Evolutionary conservation across 768 basidiomycete genomes (phyloP), one percentile per base, ranked within the genome.

Genomic region (Boletellus sp.): DNA sequence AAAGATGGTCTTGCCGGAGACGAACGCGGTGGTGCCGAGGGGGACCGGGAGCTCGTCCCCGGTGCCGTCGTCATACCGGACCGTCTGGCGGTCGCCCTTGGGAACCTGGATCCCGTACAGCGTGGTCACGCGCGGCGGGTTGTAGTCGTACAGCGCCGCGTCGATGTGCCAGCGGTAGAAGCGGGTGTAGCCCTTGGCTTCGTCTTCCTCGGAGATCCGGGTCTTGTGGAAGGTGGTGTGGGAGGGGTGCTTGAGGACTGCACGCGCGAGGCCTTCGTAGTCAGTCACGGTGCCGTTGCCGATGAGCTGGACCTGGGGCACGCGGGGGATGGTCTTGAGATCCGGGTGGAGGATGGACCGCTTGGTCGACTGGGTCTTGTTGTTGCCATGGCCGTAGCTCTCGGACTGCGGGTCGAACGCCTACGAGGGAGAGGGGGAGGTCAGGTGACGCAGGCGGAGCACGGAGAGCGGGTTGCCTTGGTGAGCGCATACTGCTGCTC

Each of bases 101-200:
- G 92, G 93, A 0, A 94, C 84, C 3, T 59, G 73, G 54, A 94
- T 75, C 1, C 83, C 89, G 57, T 91, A 92, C 19, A 94, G 79
- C 1, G 90, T 90, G 6, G 93, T 94, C 36, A 89, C 91, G 55
- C 78, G 84, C 4, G 92, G 91, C 16, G 88, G 88, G 22, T 81
- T 79, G 12, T 85, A 74, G 48, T 85, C 81, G 63, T 88, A 89
- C 33, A 91, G 69, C 2, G 90, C 90, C 1, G 93, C 91, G 57
- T 94, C 92, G 67, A 94, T 93, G 66, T 94, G 90, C 90, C 91
- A 93, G 42, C 91, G 76, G 67, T 91, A 93, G 76, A 87, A 94
- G 34, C 91, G 78, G n/a, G 91, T 94, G 39, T 76, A 67, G n/a
- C 90, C 90, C 45, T 78, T 76, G 8, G 70, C 81, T 57, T 87